Evolutionary conservation across 106 monocot genomes (phyloP), one percentile per base, ranked within the genome.

Genomic region (Xerophyta viscosa): DNA sequence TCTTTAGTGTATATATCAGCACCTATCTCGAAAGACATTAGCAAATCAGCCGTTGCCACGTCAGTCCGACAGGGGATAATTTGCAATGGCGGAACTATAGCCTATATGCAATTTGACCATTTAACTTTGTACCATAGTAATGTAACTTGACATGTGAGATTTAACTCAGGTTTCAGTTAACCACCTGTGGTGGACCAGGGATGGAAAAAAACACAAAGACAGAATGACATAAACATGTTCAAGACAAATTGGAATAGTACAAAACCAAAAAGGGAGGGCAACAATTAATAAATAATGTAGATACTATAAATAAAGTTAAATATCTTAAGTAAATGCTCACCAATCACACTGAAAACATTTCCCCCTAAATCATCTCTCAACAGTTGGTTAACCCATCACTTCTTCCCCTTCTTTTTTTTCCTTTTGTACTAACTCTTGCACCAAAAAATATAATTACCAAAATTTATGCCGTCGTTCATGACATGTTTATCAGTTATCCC

Each of bases 81-180:
- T n/a, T n/a, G n/a, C n/a, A n/a, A n/a, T n/a, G n/a, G n/a, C n/a
- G n/a, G n/a, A n/a, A n/a, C n/a, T n/a, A n/a, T n/a, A n/a, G n/a
- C n/a, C n/a, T n/a, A n/a, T n/a, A n/a, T n/a, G n/a, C n/a, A n/a
- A n/a, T n/a, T n/a, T n/a, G n/a, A n/a, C n/a, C n/a, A n/a, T n/a
- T n/a, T n/a, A n/a, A n/a, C n/a, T n/a, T n/a, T n/a, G n/a, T n/a
- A n/a, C n/a, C n/a, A n/a, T n/a, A n/a, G n/a, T n/a, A n/a, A n/a
- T n/a, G n/a, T 20, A 31, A 31, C 39, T 17, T 5, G 57, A 8
- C 15, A 26, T 19, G n/a, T n/a, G n/a, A n/a, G 13, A n/a, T 7
- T 57, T 42, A 42, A 42, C 57, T 8, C 27, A 43, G 42, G 57
- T 42, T 58, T 58, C 57, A 58, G 57, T 27, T 58, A 58, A 58